Conservation (phyloP, 805 yeast species). For the Candida pini region DNA sequence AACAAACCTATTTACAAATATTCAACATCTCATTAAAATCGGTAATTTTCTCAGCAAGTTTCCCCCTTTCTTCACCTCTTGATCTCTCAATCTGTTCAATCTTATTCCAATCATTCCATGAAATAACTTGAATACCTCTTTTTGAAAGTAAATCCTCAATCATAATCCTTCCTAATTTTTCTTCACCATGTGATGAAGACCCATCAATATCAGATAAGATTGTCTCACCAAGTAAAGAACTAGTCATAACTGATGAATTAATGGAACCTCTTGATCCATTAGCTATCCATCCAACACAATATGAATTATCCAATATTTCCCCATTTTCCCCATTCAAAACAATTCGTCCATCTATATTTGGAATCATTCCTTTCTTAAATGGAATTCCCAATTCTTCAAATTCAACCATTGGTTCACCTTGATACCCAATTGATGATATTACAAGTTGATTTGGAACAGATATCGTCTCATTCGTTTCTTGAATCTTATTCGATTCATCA, state of each 20-base stretch:
- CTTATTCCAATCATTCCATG: conserved; percentile 65
- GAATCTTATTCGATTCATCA: conserved; percentile 32
- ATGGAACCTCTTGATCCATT: conserved; percentile 87
- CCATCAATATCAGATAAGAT: conserved; percentile 45
- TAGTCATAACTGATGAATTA: conserved; percentile 82
- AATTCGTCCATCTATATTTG: conserved; percentile 41
- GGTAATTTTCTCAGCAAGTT: conserved; percentile 53
- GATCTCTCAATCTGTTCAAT: conserved; percentile 49
- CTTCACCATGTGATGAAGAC: conserved; percentile 6
- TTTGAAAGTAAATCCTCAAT: conserved; percentile 19
- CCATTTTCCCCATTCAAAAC: conserved; percentile 15
- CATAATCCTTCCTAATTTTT: conserved; percentile 28
- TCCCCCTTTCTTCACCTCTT: conserved; percentile 44
- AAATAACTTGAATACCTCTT: conserved; percentile 27
- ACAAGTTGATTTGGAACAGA: conserved; percentile 53
- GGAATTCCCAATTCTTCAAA: conserved; percentile 44
- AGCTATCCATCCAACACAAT: conserved; percentile 88
- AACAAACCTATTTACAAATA: conserved; percentile 1
- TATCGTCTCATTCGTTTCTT: conserved; percentile 31
- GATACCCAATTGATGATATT: conserved; percentile 79
- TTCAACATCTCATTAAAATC: conserved; percentile 44
- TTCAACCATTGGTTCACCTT: conserved; percentile 59
- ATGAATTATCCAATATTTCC: conserved; percentile 42
- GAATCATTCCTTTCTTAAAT: conserved; percentile 42
- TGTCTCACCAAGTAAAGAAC: conserved; percentile 67